A percentile compares a stretch with the other conserved stretches of the same genome.
Evolutionary conservation across 2,329 filamentous ascomycete species (phyloP).

Genomic region (Xylaria sp.): DNA sequence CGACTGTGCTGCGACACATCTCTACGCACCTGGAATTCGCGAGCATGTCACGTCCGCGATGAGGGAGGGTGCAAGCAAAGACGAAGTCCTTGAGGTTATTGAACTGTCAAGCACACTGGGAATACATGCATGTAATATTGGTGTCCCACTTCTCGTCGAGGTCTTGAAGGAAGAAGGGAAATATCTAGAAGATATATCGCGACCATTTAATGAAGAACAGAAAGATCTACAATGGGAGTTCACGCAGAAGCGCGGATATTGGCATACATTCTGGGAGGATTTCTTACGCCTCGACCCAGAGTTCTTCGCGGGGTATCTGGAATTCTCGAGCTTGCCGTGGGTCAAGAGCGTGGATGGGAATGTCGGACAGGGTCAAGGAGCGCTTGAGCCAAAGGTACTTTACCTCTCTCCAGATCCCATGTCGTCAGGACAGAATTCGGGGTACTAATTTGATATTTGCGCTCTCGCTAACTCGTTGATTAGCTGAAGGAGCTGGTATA

Average conservation of each 20-base stretch:
- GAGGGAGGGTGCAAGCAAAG: slow-evolving; percentile 52
- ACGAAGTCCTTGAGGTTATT: slow-evolving; percentile 59
- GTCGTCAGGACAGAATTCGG: background rate
- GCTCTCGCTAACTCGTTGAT: background rate
- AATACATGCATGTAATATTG: slow-evolving; percentile 60
- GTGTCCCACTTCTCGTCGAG: slow-evolving; percentile 58
- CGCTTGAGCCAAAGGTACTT: slow-evolving; percentile 56
- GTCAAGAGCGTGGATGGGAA: slow-evolving; percentile 44
- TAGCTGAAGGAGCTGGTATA: slow-evolving; percentile 59
- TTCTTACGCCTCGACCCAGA: slow-evolving; percentile 57
- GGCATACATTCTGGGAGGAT: slow-evolving; percentile 58
- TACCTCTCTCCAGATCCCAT: background rate
- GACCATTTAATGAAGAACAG: slow-evolving; percentile 51
- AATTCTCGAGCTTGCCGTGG: slow-evolving; percentile 59
- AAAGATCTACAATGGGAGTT: slow-evolving; percentile 56
- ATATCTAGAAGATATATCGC: slow-evolving; percentile 46
- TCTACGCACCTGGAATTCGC: slow-evolving; percentile 57
- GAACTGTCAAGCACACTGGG: slow-evolving; percentile 57
- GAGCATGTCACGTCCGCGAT: slow-evolving; percentile 55
- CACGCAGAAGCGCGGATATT: slow-evolving; percentile 58
- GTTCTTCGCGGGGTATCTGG: slow-evolving; percentile 60
- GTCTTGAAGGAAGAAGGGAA: slow-evolving; percentile 57
- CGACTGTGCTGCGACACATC: slow-evolving; percentile 56
- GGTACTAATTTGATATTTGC: background rate
- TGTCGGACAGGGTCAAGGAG: slow-evolving; percentile 40